Evolutionary conservation across 768 basidiomycete genomes (phyloP).

Genomic region (Suillus weaverae): DNA sequence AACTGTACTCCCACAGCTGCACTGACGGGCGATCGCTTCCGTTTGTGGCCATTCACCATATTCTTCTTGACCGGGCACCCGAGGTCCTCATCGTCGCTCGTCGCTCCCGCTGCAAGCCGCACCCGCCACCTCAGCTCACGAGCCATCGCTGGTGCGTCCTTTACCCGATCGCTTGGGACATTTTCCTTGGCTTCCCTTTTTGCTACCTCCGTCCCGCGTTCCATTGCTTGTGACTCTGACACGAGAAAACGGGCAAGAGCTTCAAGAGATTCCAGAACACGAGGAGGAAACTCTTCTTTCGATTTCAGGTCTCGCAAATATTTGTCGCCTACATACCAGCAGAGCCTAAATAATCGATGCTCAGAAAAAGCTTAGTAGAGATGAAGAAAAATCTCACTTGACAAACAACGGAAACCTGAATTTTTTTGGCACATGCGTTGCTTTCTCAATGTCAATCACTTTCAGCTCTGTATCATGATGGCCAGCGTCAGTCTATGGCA

Average conservation of each 20-base stretch:
- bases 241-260: conserved; percentile 79
- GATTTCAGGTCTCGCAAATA: conserved; percentile 71
- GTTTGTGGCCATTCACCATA: conserved; percentile 37
- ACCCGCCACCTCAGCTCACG: conserved; percentile 87
- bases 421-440: conserved; percentile 90
- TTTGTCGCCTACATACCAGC: conserved; percentile 89
- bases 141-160: conserved; percentile 78
- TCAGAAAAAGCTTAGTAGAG: conserved; percentile 11
- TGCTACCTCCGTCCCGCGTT: conserved; percentile 65
- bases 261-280: conserved; percentile 71
- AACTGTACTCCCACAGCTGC: conserved; percentile 38
- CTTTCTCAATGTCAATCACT: conserved; percentile 88
- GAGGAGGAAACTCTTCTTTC: conserved; percentile 48
- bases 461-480: conserved; percentile 62
- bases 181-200: conserved; percentile 81
- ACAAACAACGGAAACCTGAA: conserved; percentile 85
- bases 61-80: conserved; percentile 25
- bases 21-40: conserved; percentile 34
- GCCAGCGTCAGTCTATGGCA: conserved; percentile 14
- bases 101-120: conserved; percentile 55
- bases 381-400: conserved; percentile 45
- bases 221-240: conserved; percentile 69
- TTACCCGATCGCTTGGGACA: conserved; percentile 77
- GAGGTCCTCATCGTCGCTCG: conserved; percentile 67
- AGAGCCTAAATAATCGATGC: conserved; percentile 52